phyloP scores from a whole-genome alignment of 768 basidiomycete genomes.

The Obba rivulosa region DNA sequence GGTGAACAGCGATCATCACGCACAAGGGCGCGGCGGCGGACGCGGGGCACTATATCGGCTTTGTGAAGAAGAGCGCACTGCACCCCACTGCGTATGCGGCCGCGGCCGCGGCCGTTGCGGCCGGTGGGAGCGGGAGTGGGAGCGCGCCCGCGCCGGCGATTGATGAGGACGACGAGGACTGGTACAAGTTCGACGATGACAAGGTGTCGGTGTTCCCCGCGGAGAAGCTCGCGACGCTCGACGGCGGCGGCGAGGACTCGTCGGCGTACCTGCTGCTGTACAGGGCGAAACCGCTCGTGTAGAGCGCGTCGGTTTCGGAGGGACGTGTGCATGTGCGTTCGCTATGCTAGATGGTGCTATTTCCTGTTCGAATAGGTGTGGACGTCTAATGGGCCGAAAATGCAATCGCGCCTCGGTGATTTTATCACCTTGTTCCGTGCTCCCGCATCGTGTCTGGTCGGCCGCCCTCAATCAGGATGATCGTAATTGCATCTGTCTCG shows the following conservation, averaged over 20 bases:
- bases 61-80: constrained; percentile 75
- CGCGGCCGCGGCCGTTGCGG: constrained; percentile 1
- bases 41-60: constrained; percentile 93
- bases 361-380: no score
- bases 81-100: constrained; percentile 31
- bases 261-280: constrained; percentile 88
- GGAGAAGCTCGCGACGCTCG: constrained; percentile 79
- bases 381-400: no score
- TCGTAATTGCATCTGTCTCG: no score
- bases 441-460: no score
- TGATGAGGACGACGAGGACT: constrained; percentile 69
- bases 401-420: no score
- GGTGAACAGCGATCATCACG: constrained; percentile 72
- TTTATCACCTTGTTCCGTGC: no score
- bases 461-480: no score
- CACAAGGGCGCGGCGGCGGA: constrained; percentile 97
- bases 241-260: constrained; percentile 90
- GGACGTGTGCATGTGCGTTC: no score
- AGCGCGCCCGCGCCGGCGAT: constrained; percentile 5
- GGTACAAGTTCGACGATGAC: constrained; percentile 98
- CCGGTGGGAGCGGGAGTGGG: neutral
- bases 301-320: neutral
- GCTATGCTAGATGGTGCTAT: no score
- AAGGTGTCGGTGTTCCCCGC: constrained; percentile 83
- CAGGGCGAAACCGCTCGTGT: constrained; percentile 44